Base-by-base conservation (phyloP, 2,329 filamentous ascomycete genomes). In the Hypoxylon sp. region DNA sequence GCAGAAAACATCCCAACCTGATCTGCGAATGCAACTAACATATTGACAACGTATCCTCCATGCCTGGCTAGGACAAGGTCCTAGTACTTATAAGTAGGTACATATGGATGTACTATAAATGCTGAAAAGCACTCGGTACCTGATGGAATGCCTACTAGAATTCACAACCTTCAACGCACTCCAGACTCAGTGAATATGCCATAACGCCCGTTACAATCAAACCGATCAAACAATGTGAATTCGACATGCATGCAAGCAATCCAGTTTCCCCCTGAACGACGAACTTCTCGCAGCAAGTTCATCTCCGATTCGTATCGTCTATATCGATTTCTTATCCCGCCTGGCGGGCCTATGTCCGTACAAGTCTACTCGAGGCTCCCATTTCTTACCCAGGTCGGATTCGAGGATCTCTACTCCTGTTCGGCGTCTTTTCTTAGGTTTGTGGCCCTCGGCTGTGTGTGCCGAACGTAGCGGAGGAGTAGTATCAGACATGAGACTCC, bases 281-380 rank as follows among this genome's bases (percentile, higher is more conserved):
- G 17, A 21, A 19, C 17, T 43, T 43, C 17, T 11, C 38, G 17
- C 17, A 43, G 17, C 10, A 10, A 43, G 17, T 10, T 19, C 38
- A 11, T 10, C 3, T 10, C 17, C 17, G 7, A 43, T 43, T 38
- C 6, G 4, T 43, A 43, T 43, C 38, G 11, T 53, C n/a, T 25
- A 49, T 56, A 5, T 56, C 9, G 34, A 10, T 34, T 56, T 68
- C 34, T 38, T 63, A 36, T 6, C 43, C 11, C n/a, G 57, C 34
- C 65, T 63, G 41, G 49, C n/a, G 17, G 70, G 67, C 28, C 74
- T 68, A 52, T 61, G 72, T 11, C 74, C 73, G 9, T 66, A 30
- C 28, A 65, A 62, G 25, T 71, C 69, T 48, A 72, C 68, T 17
- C 45, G 48, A 30, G 62, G 45, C 19, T 67, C 56, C 74, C 74